Percentiles rank a stretch among this genome's conserved stretches.
Evolutionary conservation across 768 basidiomycete genomes (phyloP).

Genomic region (Sporobolomyces pararoseus): DNA sequence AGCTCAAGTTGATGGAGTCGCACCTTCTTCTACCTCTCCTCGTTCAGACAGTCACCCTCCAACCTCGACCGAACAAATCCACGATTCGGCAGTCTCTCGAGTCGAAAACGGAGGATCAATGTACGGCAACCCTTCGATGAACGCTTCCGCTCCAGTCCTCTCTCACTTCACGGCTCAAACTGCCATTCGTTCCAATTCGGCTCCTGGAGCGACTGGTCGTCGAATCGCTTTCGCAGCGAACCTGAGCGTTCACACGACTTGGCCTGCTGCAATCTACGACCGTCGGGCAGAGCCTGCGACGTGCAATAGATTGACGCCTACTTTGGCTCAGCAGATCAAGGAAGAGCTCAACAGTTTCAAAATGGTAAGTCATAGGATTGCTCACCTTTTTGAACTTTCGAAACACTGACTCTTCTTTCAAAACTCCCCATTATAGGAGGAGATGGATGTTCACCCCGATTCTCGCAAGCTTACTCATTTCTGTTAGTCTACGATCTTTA

Average conservation of each 20-base stretch:
- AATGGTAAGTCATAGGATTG: conserved; percentile 58
- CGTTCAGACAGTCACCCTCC: conserved; percentile 33
- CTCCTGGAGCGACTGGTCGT: conserved; percentile 55
- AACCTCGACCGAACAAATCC: conserved; percentile 24
- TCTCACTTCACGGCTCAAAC: conserved; percentile 58
- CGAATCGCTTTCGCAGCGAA: conserved; percentile 83
- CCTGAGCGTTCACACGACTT: conserved; percentile 94
- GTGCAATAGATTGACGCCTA: conserved; percentile 91
- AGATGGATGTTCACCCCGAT: conserved; percentile 92
- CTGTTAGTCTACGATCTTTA: conserved; percentile 8
- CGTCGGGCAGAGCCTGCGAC: conserved; percentile 92
- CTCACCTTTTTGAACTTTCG: not conserved
- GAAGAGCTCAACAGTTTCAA: conserved; percentile 97
- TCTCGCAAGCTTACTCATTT: conserved; percentile 42
- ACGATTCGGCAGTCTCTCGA: conserved; percentile 32
- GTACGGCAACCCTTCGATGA: conserved; percentile 63
- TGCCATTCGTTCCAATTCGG: conserved; percentile 69
- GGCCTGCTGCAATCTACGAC: conserved; percentile 84
- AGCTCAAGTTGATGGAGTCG: conserved; percentile 41
- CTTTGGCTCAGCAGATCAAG: conserved; percentile 92
- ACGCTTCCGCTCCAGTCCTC: conserved; percentile 85
- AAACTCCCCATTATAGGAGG: conserved; percentile 56
- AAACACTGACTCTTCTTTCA: not conserved
- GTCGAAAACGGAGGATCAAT: not conserved
- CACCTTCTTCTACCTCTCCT: conserved; percentile 19